Evolutionary conservation across 169 alveolate genomes (phyloP), one percentile per base, ranked within the genome.

Genomic region (Eimeria acervulina): DNA sequence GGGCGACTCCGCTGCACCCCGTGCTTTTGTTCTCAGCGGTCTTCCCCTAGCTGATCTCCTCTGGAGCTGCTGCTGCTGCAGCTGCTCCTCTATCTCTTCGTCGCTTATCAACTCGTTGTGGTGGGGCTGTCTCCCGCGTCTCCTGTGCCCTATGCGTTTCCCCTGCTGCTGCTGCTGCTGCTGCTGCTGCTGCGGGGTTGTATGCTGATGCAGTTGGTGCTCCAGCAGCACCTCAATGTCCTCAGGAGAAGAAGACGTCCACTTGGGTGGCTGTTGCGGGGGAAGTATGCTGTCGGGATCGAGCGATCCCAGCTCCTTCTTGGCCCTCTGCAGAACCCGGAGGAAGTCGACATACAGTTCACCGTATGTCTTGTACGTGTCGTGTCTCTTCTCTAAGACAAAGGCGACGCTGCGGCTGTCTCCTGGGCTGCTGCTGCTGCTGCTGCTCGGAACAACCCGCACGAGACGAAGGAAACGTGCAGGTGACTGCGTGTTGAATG

Each of bases 141-240:
- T 31, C 74, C 85, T 36, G 72, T 89, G 83, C 76, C 61, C 72
- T 12, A 26, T 47, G 85, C 95, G 88, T 40, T 70, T 51, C 88
- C 59, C 88, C 68, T 42, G 61, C 66, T 76, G 93, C 66, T 87
- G 81, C 59, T 59, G 72, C 78, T 84, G 90, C 70, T 44, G 70
- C 42, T 40, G 59, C 93, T 55, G 92, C 92, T 52, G 93, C 81
- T 87, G 93, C n/a, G 55, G 93, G 61, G 47, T 44, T 33, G 47
- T 40, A 17, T 90, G 84, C 90, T 66, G 87, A 68, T 55, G 78
- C 90, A 47, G 47, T 59, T 84, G 91, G 42, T 92, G 84, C 70
- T 92, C 96, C 2, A 92, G 89, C 28, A 92, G 96, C 33, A 92
- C 70, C 70, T 92, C 96, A 26, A 92, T 92, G 92, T 92, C 96